These are phyloP conservation scores for Cymbidium sinense DNA, from an alignment of 106 monocot species.

Conservation along the genomic window DNA sequence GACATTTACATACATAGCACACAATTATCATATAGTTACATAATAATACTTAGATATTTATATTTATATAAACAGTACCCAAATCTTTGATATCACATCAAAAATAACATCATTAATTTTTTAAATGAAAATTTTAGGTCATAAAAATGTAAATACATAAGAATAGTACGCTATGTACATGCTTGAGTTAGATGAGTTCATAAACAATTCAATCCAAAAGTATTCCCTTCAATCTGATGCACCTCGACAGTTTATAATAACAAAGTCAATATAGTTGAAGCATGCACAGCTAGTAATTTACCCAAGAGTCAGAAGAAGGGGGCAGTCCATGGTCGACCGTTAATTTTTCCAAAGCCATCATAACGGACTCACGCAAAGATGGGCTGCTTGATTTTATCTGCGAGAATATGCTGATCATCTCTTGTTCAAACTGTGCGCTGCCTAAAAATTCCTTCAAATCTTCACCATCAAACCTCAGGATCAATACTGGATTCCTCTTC, in stretches of 20 bases:
- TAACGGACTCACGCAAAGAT: conserved; percentile 33
- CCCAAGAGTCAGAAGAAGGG: conserved; percentile 75
- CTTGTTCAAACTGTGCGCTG: conserved; percentile 51
- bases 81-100: too few species aligned
- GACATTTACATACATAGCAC: too few species aligned
- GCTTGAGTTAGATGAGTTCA: not conserved
- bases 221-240: not conserved
- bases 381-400: conserved; percentile 24
- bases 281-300: conserved; percentile 13
- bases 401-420: conserved; percentile 43
- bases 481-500: conserved; percentile 71
- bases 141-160: too few species aligned
- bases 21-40: not conserved
- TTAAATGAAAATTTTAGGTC: too few species aligned
- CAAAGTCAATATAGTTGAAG: not conserved
- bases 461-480: conserved; percentile 84
- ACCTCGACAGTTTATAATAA: not conserved
- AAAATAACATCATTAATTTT: too few species aligned
- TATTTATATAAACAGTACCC: too few species aligned
- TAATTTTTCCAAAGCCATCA: conserved; percentile 32
- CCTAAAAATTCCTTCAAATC: conserved; percentile 58
- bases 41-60: not conserved
- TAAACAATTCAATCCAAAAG: not conserved
- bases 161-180: too few species aligned
- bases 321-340: conserved; percentile 87